Evolutionary conservation across 495 filamentous ascomycete genomes (phyloP).

Genomic region (Jackrogersella multiformis): DNA sequence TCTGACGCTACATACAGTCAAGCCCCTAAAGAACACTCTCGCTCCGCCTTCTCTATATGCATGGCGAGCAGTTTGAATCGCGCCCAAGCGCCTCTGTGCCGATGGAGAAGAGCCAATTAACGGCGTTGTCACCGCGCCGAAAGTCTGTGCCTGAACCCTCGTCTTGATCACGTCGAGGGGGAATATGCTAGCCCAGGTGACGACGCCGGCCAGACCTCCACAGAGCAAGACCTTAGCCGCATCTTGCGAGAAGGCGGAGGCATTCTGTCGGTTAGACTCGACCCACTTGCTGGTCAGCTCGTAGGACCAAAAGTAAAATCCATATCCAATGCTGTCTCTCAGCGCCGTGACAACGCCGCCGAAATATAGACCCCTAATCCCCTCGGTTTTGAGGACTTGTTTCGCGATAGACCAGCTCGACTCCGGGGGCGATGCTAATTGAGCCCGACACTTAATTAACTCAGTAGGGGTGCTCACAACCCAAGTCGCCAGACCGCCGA

Average conservation of each 20-base stretch:
- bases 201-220: slow-evolving; percentile 83
- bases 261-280: slow-evolving; percentile 38
- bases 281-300: slow-evolving; percentile 71
- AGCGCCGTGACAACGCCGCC: slow-evolving; percentile 82
- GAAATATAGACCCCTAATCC: slow-evolving; percentile 75
- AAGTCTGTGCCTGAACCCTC: slow-evolving; percentile 73
- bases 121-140: slow-evolving; percentile 32
- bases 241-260: slow-evolving; percentile 51
- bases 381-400: slow-evolving; percentile 66
- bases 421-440: slow-evolving; percentile 57
- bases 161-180: slow-evolving; percentile 93
- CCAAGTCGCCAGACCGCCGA: slow-evolving; percentile 83
- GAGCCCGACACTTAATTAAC: slow-evolving; percentile 85
- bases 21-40: slow-evolving; percentile 76
- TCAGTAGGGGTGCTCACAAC: slow-evolving; percentile 85
- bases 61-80: slow-evolving; percentile 68
- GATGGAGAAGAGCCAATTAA: slow-evolving; percentile 41
- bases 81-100: slow-evolving; percentile 53
- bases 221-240: slow-evolving; percentile 76
- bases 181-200: slow-evolving; percentile 87
- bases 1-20: slow-evolving; percentile 79
- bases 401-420: slow-evolving; percentile 69
- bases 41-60: slow-evolving; percentile 72
- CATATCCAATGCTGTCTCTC: slow-evolving; percentile 86
- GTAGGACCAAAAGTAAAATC: slow-evolving; percentile 94